Percentiles rank a stretch among this genome's conserved stretches.
These are phyloP conservation scores for Pholiota conissans DNA, from an alignment of 768 basidiomycete genomes.

Conservation along the genomic window DNA sequence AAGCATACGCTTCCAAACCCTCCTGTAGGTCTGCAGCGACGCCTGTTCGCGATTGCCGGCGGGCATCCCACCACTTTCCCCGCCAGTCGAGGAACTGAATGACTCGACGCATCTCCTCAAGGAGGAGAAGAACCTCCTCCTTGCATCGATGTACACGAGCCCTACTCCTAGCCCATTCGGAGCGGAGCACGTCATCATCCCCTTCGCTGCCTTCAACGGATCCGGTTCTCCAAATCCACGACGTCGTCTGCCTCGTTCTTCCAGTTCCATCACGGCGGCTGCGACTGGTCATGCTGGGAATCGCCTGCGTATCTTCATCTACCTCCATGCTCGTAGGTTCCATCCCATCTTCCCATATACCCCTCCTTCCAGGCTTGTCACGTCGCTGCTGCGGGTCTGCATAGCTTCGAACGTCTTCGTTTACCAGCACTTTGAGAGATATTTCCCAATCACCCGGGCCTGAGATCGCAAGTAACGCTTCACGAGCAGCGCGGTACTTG, in stretches of 20 bases:
- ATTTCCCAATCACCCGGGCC: conserved; percentile 19
- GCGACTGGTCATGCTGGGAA: background rate
- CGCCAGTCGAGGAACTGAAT: conserved; percentile 19
- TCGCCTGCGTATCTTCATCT: background rate
- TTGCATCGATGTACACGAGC: no score
- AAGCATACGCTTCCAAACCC: conserved; percentile 4
- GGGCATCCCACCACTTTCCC: conserved; percentile 7
- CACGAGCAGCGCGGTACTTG: conserved; percentile 17
- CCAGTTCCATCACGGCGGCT: background rate
- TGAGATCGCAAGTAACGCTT: conserved; percentile 9
- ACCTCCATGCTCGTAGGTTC: background rate
- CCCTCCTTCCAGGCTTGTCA: background rate
- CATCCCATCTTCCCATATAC: conserved; percentile 1
- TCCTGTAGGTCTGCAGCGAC: background rate
- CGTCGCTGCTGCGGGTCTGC: no score
- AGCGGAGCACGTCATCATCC: conserved; percentile 6
- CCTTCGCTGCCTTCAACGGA: background rate
- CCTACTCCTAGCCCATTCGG: conserved; percentile 17
- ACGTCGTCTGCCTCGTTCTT: conserved; percentile 3
- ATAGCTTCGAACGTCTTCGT: no score
- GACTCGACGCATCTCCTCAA: conserved; percentile 21
- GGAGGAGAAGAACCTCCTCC: conserved; percentile 17
- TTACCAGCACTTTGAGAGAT: background rate
- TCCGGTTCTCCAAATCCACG: conserved; percentile 13
- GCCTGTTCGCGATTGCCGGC: background rate